Evolutionary conservation across 108 stramenopile species (phyloP).

Genomic region (Phaeodactylum tricornutum): DNA sequence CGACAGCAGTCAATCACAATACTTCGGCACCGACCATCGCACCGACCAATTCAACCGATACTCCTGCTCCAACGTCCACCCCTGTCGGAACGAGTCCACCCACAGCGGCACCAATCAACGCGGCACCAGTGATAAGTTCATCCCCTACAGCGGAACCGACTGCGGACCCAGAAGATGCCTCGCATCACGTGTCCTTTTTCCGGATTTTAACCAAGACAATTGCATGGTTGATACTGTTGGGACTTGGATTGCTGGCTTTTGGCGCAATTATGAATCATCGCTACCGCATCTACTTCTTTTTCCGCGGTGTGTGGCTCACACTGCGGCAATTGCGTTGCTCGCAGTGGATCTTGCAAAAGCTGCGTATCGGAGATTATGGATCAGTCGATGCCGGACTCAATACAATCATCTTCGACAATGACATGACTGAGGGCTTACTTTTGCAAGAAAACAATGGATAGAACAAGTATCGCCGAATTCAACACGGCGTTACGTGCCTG

Average conservation of each 20-base stretch:
- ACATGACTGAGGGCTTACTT: conserved; percentile 34
- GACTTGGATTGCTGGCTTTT: conserved; percentile 30
- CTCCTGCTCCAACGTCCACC: conserved; percentile 7
- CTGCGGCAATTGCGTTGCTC: conserved; percentile 16
- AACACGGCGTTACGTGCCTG: no score
- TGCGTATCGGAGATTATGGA: conserved; percentile 10
- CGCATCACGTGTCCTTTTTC: conserved; percentile 15
- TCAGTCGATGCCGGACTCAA: conserved; percentile 16
- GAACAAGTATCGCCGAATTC: no score
- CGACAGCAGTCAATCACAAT: conserved; percentile 5
- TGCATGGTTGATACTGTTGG: conserved; percentile 23
- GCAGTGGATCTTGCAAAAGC: conserved; percentile 10
- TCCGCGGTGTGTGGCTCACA: conserved; percentile 29
- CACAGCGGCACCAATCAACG: conserved; percentile 8
- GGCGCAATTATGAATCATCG: conserved; percentile 45
- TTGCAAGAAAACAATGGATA: conserved; percentile 33
- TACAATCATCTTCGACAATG: conserved; percentile 38
- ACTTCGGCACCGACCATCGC: conserved; percentile 3
- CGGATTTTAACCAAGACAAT: conserved; percentile 29
- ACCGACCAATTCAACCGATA: background rate
- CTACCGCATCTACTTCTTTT: conserved; percentile 42
- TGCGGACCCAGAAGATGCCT: background rate
- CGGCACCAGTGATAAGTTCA: conserved; percentile 11
- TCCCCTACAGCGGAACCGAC: conserved; percentile 5
- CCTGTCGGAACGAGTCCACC: background rate